Percentiles rank a stretch among this genome's conserved stretches.
Conservation (phyloP, 345 rosid genomes). For the Camelina hispida region DNA sequence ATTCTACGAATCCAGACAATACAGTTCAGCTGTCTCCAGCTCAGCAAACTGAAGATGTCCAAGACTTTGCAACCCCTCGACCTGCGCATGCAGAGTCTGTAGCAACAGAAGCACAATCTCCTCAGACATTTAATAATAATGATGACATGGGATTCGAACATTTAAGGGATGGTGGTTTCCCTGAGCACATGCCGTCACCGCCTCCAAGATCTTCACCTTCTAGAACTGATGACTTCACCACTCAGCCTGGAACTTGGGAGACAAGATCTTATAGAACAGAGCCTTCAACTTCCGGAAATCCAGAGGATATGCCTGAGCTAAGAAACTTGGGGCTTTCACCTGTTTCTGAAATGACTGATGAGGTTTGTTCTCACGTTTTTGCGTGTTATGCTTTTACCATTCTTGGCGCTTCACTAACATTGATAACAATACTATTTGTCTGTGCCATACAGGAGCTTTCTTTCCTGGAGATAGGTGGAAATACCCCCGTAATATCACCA, state of each 20-base stretch:
- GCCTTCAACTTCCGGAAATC: slow-evolving; percentile 53
- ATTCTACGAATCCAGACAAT: slow-evolving; percentile 11
- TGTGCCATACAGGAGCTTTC: slow-evolving; percentile 61
- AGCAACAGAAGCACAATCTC: slow-evolving; percentile 37
- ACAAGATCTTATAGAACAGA: slow-evolving; percentile 53
- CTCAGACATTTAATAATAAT: slow-evolving; percentile 45
- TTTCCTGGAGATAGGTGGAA: slow-evolving; percentile 66
- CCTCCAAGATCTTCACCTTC: slow-evolving; percentile 47
- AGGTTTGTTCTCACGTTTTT: slow-evolving; percentile 48
- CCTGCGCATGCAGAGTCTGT: slow-evolving; percentile 41
- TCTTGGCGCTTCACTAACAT: slow-evolving; percentile 9
- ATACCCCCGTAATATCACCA: slow-evolving; percentile 54
- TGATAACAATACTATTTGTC: not conserved
- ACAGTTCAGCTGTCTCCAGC: slow-evolving; percentile 35
- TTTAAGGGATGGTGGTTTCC: slow-evolving; percentile 50
- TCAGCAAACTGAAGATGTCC: slow-evolving; percentile 38
- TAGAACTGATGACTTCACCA: slow-evolving; percentile 55
- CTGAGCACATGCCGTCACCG: slow-evolving; percentile 43
- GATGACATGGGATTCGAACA: slow-evolving; percentile 53
- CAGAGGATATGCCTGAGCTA: slow-evolving; percentile 40
- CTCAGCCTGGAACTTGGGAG: slow-evolving; percentile 45
- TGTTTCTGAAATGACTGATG: slow-evolving; percentile 61
- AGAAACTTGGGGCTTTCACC: slow-evolving; percentile 56
- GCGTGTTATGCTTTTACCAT: slow-evolving; percentile 8
- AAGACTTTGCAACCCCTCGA: slow-evolving; percentile 36